Percentiles rank a stretch among this genome's conserved stretches.
Conservation (phyloP, 2,329 filamentous ascomycete genomes). For the Lecanosticta acicola region DNA sequence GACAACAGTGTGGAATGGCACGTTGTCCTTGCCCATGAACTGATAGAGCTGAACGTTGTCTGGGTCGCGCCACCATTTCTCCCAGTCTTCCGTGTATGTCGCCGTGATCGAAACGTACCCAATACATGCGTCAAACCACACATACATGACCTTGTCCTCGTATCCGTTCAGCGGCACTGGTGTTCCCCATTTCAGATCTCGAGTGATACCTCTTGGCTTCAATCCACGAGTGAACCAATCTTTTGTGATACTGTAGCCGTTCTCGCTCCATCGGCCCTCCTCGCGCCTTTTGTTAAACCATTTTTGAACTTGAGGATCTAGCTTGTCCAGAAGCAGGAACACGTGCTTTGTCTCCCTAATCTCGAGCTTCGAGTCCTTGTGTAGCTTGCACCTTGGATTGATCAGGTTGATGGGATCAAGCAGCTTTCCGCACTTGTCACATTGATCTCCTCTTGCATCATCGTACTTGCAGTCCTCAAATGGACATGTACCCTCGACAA, state of each 20-base stretch:
- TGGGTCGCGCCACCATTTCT: slow-evolving; percentile 90
- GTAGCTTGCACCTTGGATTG: slow-evolving; percentile 82
- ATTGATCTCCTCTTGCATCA: slow-evolving; percentile 51
- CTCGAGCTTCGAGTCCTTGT: slow-evolving; percentile 71
- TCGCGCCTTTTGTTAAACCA: slow-evolving; percentile 72
- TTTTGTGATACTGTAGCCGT: slow-evolving; percentile 69
- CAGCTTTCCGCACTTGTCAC: slow-evolving; percentile 46
- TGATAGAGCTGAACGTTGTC: slow-evolving; percentile 85
- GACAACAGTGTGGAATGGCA: slow-evolving; percentile 82
- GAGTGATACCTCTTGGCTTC: slow-evolving; percentile 79
- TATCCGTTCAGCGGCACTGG: slow-evolving; percentile 56
- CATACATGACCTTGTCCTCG: slow-evolving; percentile 79
- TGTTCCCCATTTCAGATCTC: slow-evolving; percentile 87
- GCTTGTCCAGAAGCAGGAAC: slow-evolving; percentile 77
- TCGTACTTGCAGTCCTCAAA: slow-evolving; percentile 51
- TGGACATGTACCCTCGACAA: slow-evolving; percentile 73
- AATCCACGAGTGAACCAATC: slow-evolving; percentile 80
- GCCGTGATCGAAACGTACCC: slow-evolving; percentile 94
- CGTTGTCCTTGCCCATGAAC: slow-evolving; percentile 93
- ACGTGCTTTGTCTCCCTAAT: slow-evolving; percentile 82
- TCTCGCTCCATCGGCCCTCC: slow-evolving; percentile 70
- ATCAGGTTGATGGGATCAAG: slow-evolving; percentile 56
- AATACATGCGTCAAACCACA: slow-evolving; percentile 89
- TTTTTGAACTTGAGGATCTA: slow-evolving; percentile 68
- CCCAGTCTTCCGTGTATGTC: slow-evolving; percentile 82